Evolutionary conservation across 2,329 filamentous ascomycete genomes (phyloP).

Genomic region (Epichloe baconii): DNA sequence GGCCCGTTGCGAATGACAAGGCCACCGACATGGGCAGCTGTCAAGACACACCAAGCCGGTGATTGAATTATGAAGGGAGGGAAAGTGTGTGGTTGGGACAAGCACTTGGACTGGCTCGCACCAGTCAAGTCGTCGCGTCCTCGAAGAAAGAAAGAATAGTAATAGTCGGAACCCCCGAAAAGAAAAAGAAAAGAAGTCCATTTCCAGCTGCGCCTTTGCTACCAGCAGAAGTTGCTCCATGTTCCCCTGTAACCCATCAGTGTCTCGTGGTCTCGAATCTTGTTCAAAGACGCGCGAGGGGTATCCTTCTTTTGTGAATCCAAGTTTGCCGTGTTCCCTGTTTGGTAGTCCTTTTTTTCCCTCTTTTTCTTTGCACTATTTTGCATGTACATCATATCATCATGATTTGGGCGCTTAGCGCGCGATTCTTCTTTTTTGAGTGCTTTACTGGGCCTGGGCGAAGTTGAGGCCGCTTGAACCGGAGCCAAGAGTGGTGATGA

Average conservation of each 20-base stretch:
- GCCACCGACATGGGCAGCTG: neutral
- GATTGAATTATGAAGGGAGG: neutral
- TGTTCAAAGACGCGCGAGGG: conserved; percentile 3
- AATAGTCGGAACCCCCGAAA: neutral
- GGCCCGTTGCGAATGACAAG: neutral
- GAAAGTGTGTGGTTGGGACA: neutral
- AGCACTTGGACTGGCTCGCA: neutral
- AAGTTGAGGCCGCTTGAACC: conserved; percentile 16
- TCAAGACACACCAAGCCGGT: neutral
- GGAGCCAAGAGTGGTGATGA: conserved; percentile 37
- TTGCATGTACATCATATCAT: neutral
- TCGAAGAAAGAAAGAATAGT: neutral
- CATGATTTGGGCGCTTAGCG: conserved; percentile 1
- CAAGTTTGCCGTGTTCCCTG: neutral
- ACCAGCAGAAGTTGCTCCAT: neutral
- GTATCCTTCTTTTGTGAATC: neutral
- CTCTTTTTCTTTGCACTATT: neutral
- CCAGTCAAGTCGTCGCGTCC: neutral
- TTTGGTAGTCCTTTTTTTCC: neutral
- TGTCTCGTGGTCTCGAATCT: neutral
- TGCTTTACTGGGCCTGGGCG: neutral
- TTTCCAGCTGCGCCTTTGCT: conserved; percentile 3
- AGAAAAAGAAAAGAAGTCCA: neutral
- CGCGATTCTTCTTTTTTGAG: too few species aligned
- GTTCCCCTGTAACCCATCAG: neutral